phyloP scores from a whole-genome alignment of 768 basidiomycete species.

The Russula compacta region DNA sequence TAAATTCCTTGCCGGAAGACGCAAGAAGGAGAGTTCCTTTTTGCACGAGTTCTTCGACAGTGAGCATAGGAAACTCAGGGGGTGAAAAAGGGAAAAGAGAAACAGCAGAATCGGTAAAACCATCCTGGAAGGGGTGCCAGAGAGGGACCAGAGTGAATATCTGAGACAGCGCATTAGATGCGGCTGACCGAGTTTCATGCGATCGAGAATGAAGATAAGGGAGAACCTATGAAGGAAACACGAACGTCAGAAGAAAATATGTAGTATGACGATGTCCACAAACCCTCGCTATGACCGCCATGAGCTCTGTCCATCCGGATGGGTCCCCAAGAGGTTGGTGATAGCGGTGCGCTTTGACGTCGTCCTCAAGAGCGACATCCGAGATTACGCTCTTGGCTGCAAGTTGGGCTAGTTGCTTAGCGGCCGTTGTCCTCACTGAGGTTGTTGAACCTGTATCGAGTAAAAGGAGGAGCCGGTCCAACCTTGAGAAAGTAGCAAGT shows the following conservation, averaged over 20 bases:
- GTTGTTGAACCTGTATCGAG: constrained; percentile 91
- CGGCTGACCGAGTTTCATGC: constrained; percentile 86
- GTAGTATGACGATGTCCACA: constrained; percentile 30
- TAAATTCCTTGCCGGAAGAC: constrained; percentile 90
- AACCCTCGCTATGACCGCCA: constrained; percentile 86
- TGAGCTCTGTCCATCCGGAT: constrained; percentile 81
- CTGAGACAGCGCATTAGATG: constrained; percentile 79
- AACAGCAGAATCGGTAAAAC: constrained; percentile 24
- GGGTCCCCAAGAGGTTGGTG: constrained; percentile 53
- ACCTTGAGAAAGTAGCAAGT: constrained; percentile 36
- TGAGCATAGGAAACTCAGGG: constrained; percentile 66
- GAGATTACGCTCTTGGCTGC: constrained; percentile 78
- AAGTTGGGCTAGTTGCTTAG: constrained; percentile 89
- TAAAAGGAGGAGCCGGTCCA: constrained; percentile 93
- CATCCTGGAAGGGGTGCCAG: constrained; percentile 50
- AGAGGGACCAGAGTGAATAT: constrained; percentile 78
- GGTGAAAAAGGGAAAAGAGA: constrained; percentile 25
- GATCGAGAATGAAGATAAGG: constrained; percentile 88
- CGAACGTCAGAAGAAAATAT: background rate
- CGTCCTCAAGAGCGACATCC: constrained; percentile 75
- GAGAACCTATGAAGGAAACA: constrained; percentile 49
- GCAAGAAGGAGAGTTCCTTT: constrained; percentile 74
- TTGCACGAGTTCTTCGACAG: constrained; percentile 66
- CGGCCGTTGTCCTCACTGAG: constrained; percentile 89
- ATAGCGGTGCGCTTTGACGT: constrained; percentile 55